Conservation (phyloP, 495 filamentous ascomycete genomes). For the Rhypophila decipiens region DNA sequence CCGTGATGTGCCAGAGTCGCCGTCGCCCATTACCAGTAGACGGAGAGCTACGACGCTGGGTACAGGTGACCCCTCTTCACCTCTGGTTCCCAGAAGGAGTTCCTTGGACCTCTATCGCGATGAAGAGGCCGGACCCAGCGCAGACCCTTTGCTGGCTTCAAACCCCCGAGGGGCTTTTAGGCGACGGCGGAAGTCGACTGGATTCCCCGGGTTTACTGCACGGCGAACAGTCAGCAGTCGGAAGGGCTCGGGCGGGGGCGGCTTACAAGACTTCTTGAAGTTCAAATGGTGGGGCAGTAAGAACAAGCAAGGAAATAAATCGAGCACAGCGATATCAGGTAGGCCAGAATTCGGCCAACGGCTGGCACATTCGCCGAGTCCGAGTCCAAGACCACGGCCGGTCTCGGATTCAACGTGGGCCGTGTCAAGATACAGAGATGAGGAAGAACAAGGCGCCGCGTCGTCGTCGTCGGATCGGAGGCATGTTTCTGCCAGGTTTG, state of each 20-base stretch:
- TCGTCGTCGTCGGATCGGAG: not conserved
- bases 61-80: constrained; percentile 20
- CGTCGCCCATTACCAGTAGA: constrained; percentile 19
- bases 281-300: constrained; percentile 34
- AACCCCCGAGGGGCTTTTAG: constrained; percentile 25
- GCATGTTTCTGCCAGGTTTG: not conserved
- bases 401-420: not conserved
- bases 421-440: not conserved
- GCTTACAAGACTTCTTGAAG: constrained; percentile 35
- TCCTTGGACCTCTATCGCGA: constrained; percentile 19
- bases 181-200: constrained; percentile 43
- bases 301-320: not conserved
- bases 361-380: not conserved
- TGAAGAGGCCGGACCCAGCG: constrained; percentile 9
- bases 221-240: constrained; percentile 14
- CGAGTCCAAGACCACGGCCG: not conserved
- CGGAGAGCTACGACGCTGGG: constrained; percentile 34
- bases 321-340: not conserved
- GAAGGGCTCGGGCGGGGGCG: constrained; percentile 16
- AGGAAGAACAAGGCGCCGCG: not conserved
- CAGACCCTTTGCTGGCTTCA: constrained; percentile 2
- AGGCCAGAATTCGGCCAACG: not conserved
- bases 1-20: constrained; percentile 35
- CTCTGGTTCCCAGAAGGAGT: constrained; percentile 19
- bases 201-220: constrained; percentile 49